Conservation (phyloP, 2,329 filamentous ascomycete species). For the Hypoxylon sp. region DNA sequence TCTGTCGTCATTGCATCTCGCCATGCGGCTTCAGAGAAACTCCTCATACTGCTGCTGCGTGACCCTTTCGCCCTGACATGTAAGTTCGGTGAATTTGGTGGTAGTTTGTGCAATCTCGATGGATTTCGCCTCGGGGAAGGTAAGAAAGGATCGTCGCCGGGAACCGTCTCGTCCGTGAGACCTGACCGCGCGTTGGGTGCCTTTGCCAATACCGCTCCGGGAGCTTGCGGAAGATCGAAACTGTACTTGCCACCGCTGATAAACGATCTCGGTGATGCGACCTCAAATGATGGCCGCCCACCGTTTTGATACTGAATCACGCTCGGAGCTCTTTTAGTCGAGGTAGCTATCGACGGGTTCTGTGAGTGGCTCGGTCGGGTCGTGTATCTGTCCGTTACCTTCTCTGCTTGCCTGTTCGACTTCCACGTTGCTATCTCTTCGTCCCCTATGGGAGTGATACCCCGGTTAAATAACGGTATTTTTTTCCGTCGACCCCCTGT, state of each 20-base stretch:
- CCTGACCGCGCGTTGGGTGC: slow-evolving; percentile 75
- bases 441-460: slow-evolving; percentile 74
- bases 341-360: slow-evolving; percentile 57
- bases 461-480: slow-evolving; percentile 65
- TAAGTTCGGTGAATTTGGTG: slow-evolving; percentile 54
- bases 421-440: slow-evolving; percentile 78
- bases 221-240: slow-evolving; percentile 61
- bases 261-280: slow-evolving; percentile 55
- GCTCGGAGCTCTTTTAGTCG: slow-evolving; percentile 64
- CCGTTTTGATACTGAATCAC: slow-evolving; percentile 68
- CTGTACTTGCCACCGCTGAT: slow-evolving; percentile 59
- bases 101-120: slow-evolving; percentile 68
- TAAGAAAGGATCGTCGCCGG: slow-evolving; percentile 73
- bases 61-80: slow-evolving; percentile 60
- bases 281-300: slow-evolving; percentile 54
- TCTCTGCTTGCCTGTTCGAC: slow-evolving; percentile 56
- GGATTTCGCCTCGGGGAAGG: slow-evolving; percentile 66
- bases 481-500: slow-evolving; percentile 59
- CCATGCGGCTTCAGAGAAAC: slow-evolving; percentile 61
- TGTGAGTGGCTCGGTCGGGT: slow-evolving; percentile 53
- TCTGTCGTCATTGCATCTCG: slow-evolving; percentile 48
- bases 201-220: slow-evolving; percentile 67
- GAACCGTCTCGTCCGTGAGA: slow-evolving; percentile 73
- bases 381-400: slow-evolving; percentile 49
- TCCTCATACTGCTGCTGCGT: slow-evolving; percentile 63